Evolutionary conservation across 2,329 filamentous ascomycete species (phyloP).

Genomic region (Fusarium vanettenii): DNA sequence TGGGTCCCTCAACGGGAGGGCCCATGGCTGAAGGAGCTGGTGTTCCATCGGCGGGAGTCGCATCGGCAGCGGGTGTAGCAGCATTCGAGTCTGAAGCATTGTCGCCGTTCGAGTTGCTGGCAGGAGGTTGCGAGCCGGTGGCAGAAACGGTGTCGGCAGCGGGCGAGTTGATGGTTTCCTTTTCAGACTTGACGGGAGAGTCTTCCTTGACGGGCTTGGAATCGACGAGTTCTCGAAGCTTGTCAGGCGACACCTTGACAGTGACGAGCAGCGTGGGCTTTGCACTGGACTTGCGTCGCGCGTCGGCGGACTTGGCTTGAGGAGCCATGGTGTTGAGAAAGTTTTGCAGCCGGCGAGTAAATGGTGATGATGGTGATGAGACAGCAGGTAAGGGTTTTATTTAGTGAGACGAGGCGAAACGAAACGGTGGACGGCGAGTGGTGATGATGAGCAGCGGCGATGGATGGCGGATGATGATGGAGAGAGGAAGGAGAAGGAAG

Average conservation of each 20-base stretch:
- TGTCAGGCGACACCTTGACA: slow-evolving; percentile 62
- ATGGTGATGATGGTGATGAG: slow-evolving; percentile 21
- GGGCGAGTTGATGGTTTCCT: slow-evolving; percentile 58
- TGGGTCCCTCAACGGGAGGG: slow-evolving; percentile 69
- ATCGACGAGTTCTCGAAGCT: slow-evolving; percentile 63
- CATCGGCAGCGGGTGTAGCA: slow-evolving; percentile 67
- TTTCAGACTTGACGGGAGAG: slow-evolving; percentile 51
- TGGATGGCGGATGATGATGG: slow-evolving; percentile 6
- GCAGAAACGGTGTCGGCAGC: slow-evolving; percentile 54
- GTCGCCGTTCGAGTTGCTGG: slow-evolving; percentile 62
- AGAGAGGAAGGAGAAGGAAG: slow-evolving; percentile 26
- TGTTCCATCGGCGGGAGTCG: slow-evolving; percentile 61
- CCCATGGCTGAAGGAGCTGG: slow-evolving; percentile 68
- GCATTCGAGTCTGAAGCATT: slow-evolving; percentile 70
- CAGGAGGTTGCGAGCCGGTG: slow-evolving; percentile 42
- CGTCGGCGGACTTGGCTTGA: slow-evolving; percentile 48
- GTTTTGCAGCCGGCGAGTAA: slow-evolving; percentile 15
- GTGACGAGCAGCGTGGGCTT: slow-evolving; percentile 59
- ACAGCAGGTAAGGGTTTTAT: slow-evolving; percentile 11
- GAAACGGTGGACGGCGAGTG: slow-evolving; percentile 7
- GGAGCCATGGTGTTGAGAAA: slow-evolving; percentile 48
- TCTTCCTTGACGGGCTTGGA: slow-evolving; percentile 57
- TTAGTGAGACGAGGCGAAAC: slow-evolving; percentile 5
- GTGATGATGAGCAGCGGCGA: slow-evolving; percentile 16
- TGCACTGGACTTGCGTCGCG: slow-evolving; percentile 53